Evolutionary conservation across 495 filamentous ascomycete species (phyloP), one percentile per base, ranked within the genome.

Genomic region (Cercophora scortea): DNA sequence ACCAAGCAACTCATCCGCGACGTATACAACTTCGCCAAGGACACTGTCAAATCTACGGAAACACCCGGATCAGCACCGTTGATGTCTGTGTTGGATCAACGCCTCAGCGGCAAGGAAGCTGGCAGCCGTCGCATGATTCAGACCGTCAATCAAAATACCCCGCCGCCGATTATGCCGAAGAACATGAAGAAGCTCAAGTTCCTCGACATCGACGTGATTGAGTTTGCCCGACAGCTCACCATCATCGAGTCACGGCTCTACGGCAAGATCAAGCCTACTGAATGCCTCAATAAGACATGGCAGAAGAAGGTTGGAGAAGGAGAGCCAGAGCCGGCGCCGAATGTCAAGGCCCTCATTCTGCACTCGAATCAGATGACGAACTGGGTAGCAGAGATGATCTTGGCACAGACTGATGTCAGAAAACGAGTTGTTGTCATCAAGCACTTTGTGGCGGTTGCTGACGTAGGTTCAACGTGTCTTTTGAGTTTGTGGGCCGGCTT

Each of bases 171-270:
- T 59, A 82, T 96, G 62, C 93, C 93, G 0, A 96, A 95, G 80
- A 95, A 96, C 68, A 95, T 97, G 89, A 96, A 93, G 83, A 97
- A 95, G 66, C 82, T 98, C 55, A 98, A 96, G 69, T 97, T 98
- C 71, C 77, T 97, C 47, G 94, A 98, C 64, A 96, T 98, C 52
- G 93, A 98, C 62, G 84, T 88, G 11, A 87, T 86, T 2, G 93
- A 98, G 67, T 97, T 98, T 71, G 93, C 92, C 18, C 83, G 93
- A 34, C 93, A 98, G 68, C 73, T 98, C 50, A 98, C 93, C 2
- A 95, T 98, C 60, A 95, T 97, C 52, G 93, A 97, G 65, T 95
- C 91, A 6, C 86, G 84, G 53, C 79, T 96, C 4, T 98, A 97
- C 67, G 89, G 85, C 39, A 96, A 95, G 71, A 90, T 98, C 68